Conservation (phyloP, 257 asterid genomes). For the Solanum ossicruentum region DNA sequence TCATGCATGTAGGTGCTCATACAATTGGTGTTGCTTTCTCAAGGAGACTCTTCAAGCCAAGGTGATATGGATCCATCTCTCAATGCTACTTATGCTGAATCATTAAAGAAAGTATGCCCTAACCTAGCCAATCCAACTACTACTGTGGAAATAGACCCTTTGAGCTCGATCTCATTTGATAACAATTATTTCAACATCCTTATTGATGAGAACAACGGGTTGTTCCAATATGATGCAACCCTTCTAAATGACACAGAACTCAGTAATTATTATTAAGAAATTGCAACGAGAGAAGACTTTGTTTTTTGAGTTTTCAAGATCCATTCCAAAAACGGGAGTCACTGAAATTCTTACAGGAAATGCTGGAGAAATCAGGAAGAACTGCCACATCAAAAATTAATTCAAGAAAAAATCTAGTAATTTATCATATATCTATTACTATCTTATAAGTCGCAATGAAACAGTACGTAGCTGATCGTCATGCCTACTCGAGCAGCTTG, state of each 20-base stretch:
- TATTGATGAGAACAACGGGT: conserved; percentile 9
- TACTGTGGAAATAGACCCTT: conserved; percentile 34
- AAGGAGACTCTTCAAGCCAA: conserved; percentile 13
- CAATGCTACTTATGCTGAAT: conserved; percentile 4
- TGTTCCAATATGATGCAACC: conserved; percentile 44
- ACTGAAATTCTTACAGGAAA: conserved; percentile 27
- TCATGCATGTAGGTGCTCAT: conserved; percentile 13
- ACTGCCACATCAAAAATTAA: conserved; percentile 23
- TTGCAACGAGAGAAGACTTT: conserved; percentile 8
- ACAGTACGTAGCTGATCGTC: too few relatives aligned
- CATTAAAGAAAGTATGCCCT: conserved; percentile 11
- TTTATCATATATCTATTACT: too few relatives aligned
- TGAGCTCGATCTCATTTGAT: conserved; percentile 25
- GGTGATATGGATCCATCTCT: conserved; percentile 12
- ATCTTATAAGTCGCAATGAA: too few relatives aligned
- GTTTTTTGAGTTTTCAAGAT: conserved; percentile 12
- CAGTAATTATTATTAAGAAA: conserved; percentile 6
- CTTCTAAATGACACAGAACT: conserved; percentile 11
- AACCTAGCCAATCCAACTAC: conserved; percentile 21
- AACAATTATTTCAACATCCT: conserved; percentile 22
- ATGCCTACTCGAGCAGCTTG: too few relatives aligned
- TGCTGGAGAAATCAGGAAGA: conserved; percentile 32
- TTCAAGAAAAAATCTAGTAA: neutral
- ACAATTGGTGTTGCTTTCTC: conserved; percentile 15
- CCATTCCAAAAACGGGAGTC: conserved; percentile 48